A percentile compares a stretch with the other conserved stretches of the same genome.
These are phyloP conservation scores for Eucalyptus viminalis DNA, from an alignment of 345 rosid genomes.

Conservation along the genomic window DNA sequence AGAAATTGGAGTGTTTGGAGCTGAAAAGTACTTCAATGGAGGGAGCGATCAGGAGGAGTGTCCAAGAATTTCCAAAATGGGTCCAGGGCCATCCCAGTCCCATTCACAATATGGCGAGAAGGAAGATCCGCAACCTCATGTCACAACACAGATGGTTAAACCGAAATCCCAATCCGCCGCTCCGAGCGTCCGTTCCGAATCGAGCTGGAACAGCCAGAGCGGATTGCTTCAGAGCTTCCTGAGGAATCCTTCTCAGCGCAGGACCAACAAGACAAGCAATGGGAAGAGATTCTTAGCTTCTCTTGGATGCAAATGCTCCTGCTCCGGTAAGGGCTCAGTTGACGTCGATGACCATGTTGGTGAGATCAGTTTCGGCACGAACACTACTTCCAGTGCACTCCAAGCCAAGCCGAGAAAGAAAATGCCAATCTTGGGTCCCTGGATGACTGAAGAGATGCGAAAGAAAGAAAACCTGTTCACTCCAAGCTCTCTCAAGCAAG, in stretches of 20 bases:
- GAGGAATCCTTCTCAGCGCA: not conserved
- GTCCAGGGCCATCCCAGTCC: not conserved
- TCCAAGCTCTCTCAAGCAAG: not conserved
- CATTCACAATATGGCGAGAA: not conserved
- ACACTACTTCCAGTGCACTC: not conserved
- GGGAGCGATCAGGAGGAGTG: conserved; percentile 22
- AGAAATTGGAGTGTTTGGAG: conserved; percentile 74
- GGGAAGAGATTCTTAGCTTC: conserved; percentile 40
- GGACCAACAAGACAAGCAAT: conserved; percentile 2
- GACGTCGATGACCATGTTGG: conserved; percentile 16
- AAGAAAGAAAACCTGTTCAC: not conserved
- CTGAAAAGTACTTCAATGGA: conserved; percentile 79
- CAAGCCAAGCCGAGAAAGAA: not conserved
- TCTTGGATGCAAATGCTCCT: conserved; percentile 52
- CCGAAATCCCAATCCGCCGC: conserved; percentile 14
- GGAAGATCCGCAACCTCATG: not conserved
- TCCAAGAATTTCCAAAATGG: conserved; percentile 7
- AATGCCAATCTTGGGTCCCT: not conserved
- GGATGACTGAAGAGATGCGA: not conserved
- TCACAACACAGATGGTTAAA: not conserved
- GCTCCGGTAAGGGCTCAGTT: conserved; percentile 17
- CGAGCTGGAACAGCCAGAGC: conserved; percentile 57
- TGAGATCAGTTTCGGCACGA: conserved; percentile 23
- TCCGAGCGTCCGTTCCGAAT: conserved; percentile 39
- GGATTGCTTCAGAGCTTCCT: conserved; percentile 10